Percentiles rank a stretch among this genome's conserved stretches.
Evolutionary conservation across 805 yeast genomes (phyloP).

Genomic region (Saccharomycopsis guyanensis): DNA sequence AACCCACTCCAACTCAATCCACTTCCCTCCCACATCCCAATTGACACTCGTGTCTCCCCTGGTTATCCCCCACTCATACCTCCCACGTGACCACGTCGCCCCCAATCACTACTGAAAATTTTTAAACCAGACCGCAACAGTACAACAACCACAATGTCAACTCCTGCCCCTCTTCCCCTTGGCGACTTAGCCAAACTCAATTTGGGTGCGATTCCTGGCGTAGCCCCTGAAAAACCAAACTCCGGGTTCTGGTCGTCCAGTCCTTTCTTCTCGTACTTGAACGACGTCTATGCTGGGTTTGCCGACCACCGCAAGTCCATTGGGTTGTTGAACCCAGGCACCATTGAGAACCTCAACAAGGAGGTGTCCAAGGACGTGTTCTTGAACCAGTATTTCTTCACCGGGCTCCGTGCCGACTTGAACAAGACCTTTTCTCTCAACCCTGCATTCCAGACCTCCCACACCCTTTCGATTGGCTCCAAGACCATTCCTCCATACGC

Average conservation of each 20-base stretch:
- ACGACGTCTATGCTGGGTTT: slow-evolving; percentile 66
- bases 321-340: slow-evolving; percentile 86
- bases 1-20: too few species aligned
- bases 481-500: slow-evolving; percentile 84
- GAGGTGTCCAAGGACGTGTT: slow-evolving; percentile 94
- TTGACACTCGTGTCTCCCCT: too few species aligned
- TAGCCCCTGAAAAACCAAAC: slow-evolving; percentile 44
- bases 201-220: slow-evolving; percentile 51
- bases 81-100: too few species aligned
- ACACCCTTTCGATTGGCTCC: slow-evolving; percentile 84
- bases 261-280: slow-evolving; percentile 73
- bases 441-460: slow-evolving; percentile 96
- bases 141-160: too few species aligned
- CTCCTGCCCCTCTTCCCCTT: slow-evolving; percentile 39
- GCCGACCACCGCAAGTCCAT: slow-evolving; percentile 73
- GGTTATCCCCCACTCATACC: too few species aligned
- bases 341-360: slow-evolving; percentile 85
- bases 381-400: slow-evolving; percentile 79
- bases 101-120: neutral
- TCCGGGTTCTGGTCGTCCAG: slow-evolving; percentile 67
- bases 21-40: too few species aligned
- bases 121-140: too few species aligned
- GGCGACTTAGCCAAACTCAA: slow-evolving; percentile 54
- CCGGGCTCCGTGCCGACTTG: slow-evolving; percentile 94
- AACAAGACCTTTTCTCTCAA: slow-evolving; percentile 83